Percentiles rank a stretch among this genome's conserved stretches.
These are phyloP conservation scores for Ophiostoma angusticollis DNA, from an alignment of 2,329 filamentous ascomycete species.

Conservation along the genomic window DNA sequence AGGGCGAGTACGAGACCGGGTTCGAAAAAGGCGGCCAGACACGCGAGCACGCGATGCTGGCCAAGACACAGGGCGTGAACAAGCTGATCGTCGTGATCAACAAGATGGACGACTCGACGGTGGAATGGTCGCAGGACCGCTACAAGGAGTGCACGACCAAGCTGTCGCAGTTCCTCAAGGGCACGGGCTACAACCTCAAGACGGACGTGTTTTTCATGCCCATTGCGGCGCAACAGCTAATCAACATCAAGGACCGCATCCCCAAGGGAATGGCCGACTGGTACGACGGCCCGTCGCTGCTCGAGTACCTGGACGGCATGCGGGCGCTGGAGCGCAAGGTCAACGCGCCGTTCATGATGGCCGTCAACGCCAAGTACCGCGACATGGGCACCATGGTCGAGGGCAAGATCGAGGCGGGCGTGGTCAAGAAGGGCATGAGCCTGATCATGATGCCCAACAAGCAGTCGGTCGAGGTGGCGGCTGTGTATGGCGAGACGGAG, in stretches of 20 bases:
- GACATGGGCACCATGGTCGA: slow-evolving; percentile 97
- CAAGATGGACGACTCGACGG: slow-evolving; percentile 98
- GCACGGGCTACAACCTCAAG: slow-evolving; percentile 87
- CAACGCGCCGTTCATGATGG: slow-evolving; percentile 99
- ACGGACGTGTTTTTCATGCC: slow-evolving; percentile 92
- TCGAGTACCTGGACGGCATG: slow-evolving; percentile 73
- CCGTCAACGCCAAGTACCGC: slow-evolving; percentile 82
- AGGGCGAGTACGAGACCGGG: slow-evolving; percentile 97
- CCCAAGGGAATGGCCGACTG: slow-evolving; percentile 64
- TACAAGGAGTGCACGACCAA: slow-evolving; percentile 91
- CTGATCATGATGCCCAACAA: slow-evolving; percentile 95
- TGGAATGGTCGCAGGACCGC: slow-evolving; percentile 86
- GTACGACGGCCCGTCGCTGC: slow-evolving; percentile 79
- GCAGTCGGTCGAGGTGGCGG: slow-evolving; percentile 65
- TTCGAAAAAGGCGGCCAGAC: slow-evolving; percentile 96
- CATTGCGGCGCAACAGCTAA: slow-evolving; percentile 74
- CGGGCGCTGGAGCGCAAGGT: slow-evolving; percentile 78
- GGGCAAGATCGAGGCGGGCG: slow-evolving; percentile 90
- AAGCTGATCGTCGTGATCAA: slow-evolving; percentile 92
- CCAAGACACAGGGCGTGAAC: slow-evolving; percentile 96
- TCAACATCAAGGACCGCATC: slow-evolving; percentile 81
- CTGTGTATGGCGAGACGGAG: slow-evolving; percentile 90
- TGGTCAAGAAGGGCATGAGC: slow-evolving; percentile 77
- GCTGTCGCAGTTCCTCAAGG: slow-evolving; percentile 76
- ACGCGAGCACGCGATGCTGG: slow-evolving; percentile 80